Evolutionary conservation across 2,329 filamentous ascomycete genomes (phyloP).

Genomic region (Calonectria pauciramosa): DNA sequence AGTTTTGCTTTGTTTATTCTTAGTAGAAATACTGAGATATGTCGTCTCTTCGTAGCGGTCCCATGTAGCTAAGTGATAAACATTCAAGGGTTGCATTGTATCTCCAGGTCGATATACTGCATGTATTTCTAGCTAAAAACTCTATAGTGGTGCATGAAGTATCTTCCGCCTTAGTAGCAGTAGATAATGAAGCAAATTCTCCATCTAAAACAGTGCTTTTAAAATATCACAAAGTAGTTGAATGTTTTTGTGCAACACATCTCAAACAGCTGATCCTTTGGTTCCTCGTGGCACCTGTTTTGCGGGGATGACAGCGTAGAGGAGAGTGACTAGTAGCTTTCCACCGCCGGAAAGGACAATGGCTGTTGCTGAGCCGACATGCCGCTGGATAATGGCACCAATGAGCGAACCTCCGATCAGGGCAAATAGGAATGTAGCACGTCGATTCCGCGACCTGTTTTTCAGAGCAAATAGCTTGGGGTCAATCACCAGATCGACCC

Average conservation of each 20-base stretch:
- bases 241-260: neutral
- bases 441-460: neutral
- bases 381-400: neutral
- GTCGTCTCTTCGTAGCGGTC: neutral
- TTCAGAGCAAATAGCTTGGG: neutral
- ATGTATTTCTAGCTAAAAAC: neutral
- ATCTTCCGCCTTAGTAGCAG: neutral
- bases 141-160: neutral
- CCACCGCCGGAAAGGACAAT: neutral
- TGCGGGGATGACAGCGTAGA: neutral
- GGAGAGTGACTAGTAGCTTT: neutral
- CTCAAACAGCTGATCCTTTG: neutral
- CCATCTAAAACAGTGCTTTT: neutral
- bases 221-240: neutral
- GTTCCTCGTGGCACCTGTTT: neutral
- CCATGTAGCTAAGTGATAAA: neutral
- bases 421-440: neutral
- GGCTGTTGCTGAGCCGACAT: neutral
- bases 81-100: neutral
- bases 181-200: neutral
- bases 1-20: too few species aligned
- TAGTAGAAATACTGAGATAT: neutral
- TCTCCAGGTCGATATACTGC: neutral
- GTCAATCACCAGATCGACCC: conserved; percentile 7
- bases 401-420: neutral